Evolutionary conservation across 176 grass and related monocot species (phyloP), one percentile per base, ranked within the genome.

Genomic region (Zea luxurians): DNA sequence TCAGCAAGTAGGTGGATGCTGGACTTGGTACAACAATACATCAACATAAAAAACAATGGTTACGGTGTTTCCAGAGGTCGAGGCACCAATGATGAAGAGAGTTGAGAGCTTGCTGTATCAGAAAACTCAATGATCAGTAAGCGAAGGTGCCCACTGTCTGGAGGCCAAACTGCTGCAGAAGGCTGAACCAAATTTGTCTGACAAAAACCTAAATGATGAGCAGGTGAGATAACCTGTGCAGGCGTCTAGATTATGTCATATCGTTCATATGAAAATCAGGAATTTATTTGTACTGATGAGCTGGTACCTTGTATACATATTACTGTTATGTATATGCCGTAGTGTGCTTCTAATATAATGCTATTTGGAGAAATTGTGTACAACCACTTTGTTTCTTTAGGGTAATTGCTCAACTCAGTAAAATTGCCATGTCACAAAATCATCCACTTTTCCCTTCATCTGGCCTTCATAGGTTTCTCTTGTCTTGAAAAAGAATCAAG

Each of bases 241-340:
- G 8, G 36, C 3, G 4, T 41, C 36, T 55, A 38, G 9, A 73
- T 37, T 73, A 41, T 55, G 8, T 8, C 9, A 38, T 58, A 73
- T 2, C 4, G 17, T 37, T 40, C 15, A 73, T 71, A 71, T 11
- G 13, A 54, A 55, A 55, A 16, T 3, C 13, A 37, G 5, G 38
- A 17, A 55, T 38, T 3, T 73, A 71, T 37, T 71, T 54, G 46
- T 55, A 50, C 4, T 73, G 50, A 73, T 73, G 49, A 40, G 35
- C 36, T 73, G 8, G 8, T 41, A 41, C 21, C 37, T 74, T 15
- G 9, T 57, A 13, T 53, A 12, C 49, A 64, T 6, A 64, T 7
- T 40, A 49, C 27, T 53, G 7, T 37, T 72, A 13, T 48, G 13
- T 52, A 13, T 72, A 53, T 71, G 68, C 11, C 8, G 12, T 40